Evolutionary conservation across 2,329 filamentous ascomycete genomes (phyloP), one percentile per base, ranked within the genome.

Genomic region (Apiospora marii): DNA sequence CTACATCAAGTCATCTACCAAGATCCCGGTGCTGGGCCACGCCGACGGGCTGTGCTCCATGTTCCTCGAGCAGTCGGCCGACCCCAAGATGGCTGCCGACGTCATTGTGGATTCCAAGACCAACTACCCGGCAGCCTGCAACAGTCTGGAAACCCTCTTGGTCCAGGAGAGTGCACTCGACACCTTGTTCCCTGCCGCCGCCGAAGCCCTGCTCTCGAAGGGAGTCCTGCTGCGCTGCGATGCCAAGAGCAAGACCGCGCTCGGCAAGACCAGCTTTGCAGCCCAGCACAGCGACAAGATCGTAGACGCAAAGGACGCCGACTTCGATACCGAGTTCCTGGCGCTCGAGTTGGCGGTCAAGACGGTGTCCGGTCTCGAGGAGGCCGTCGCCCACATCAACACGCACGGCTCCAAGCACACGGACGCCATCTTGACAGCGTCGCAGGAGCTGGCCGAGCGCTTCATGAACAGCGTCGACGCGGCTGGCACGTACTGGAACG

Each of bases 401-500:
- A 84, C 88, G 5, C 94, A 98, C 85, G 94, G 94, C 70, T 98
- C 95, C 16, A 93, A 97, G 82, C 96, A 99, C 87, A 99, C 96
- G 12, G 96, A 99, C 81, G 91, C 89, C 70, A 97, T 99, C 80
- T 83, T 98, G 74, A 98, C 96, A 0, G 85, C 90, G 6, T 90
- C 91, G 37, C 82, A 86, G 68, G 85, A 87, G 13, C 86, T 90
- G 44, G 96, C 96, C 5, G 92, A 97, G 79, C 86, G 86, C 69
- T 99, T 98, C 86, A 94, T 97, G 89, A 89, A 90, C 64, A 90
- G 90, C 73, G 90, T 98, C 69, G 96, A 98, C 84, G 94, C 94
- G 41, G 93, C 95, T 0, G 96, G 95, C 70, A 95, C 96, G 24
- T 99, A 97, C 87, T 98, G 96, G 95, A 99, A 99, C 81, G 94